phyloP scores from a whole-genome alignment of 129 eudicot genomes.

The Tanacetum coccineum region DNA sequence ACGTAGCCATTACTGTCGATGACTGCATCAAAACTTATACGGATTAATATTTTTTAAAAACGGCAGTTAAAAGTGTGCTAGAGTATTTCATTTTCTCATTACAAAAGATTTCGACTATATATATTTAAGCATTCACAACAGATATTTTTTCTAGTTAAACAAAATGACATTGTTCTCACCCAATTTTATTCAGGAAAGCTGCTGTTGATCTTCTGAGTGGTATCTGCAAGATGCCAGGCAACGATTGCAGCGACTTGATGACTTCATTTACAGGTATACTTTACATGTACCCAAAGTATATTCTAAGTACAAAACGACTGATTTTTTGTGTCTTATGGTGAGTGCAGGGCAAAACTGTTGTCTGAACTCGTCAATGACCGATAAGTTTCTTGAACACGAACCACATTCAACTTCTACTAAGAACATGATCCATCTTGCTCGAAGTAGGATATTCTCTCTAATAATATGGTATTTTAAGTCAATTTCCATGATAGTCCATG shows the following conservation, averaged over 20 bases:
- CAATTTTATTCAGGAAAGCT: slow-evolving; percentile 36
- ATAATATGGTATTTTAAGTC: background rate
- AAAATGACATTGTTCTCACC: background rate
- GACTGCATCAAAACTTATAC: too few species aligned
- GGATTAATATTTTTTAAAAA: too few species aligned
- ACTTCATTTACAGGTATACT: slow-evolving; percentile 62
- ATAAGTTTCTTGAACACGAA: slow-evolving; percentile 49
- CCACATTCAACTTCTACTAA: slow-evolving; percentile 82
- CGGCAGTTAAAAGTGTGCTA: too few species aligned
- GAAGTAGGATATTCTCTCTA: slow-evolving; percentile 41
- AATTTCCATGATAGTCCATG: background rate
- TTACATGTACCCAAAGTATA: background rate
- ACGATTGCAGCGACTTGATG: slow-evolving; percentile 51
- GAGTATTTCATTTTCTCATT: too few species aligned
- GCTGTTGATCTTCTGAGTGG: slow-evolving; percentile 50
- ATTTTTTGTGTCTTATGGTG: slow-evolving; percentile 6
- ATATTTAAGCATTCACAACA: too few species aligned
- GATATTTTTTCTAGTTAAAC: background rate
- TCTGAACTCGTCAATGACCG: slow-evolving; percentile 60
- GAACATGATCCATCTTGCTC: slow-evolving; percentile 96
- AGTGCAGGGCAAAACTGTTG: slow-evolving; percentile 76
- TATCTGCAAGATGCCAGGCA: slow-evolving; percentile 46
- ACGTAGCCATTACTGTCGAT: too few species aligned
- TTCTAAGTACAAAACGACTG: background rate
- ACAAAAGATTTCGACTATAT: too few species aligned